Base-by-base conservation (phyloP, 2,329 filamentous ascomycete genomes). In the Emericellopsis atlantica region DNA sequence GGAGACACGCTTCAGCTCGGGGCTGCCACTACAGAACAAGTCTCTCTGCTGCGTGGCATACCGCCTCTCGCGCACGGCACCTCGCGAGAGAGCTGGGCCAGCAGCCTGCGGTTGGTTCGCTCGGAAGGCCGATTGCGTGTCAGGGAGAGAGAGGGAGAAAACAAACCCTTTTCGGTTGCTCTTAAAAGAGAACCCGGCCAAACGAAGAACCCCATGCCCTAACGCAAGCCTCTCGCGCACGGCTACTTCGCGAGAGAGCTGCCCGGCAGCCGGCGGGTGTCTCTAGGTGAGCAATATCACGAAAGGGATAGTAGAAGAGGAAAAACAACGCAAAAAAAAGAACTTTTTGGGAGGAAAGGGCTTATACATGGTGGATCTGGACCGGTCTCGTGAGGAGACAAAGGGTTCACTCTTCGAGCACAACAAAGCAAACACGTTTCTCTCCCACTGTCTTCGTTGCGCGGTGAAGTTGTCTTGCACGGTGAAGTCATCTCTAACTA, bases 11-110 rank as follows among this genome's bases (percentile, higher is more conserved):
- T 29, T 12, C 26, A 29, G 6, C 3, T 29, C 26, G 26, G 6
- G 26, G 26, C 26, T 4, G 26, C 12, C 26, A 29, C 6, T 29
- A 7, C 26, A 29, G 26, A 26, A 12, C 36, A 15, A 21, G 18
- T 37, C 36, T 29, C 12, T 18, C 24, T 26, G 21, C 36, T 38
- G 36, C 15, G 22, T 12, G 22, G 22, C n/a, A 9, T 14, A 35
- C 37, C 32, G 37, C 37, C 40, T 41, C 40, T 41, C 40, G 40
- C 39, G 39, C 39, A 40, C 10, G 39, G 39, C 11, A 35, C 39
- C 39, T 34, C 39, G 39, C 39, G 39, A 40, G 39, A 40, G 39
- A 40, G 39, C 34, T 33, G 16, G 8, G 18, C 18, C 16, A 40
- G 24, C 26, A 39, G 24, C 5, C 9, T 29, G 9, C 10, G 18